Base-by-base conservation (phyloP, 2,329 filamentous ascomycete species). In the Venturia nashicola region DNA sequence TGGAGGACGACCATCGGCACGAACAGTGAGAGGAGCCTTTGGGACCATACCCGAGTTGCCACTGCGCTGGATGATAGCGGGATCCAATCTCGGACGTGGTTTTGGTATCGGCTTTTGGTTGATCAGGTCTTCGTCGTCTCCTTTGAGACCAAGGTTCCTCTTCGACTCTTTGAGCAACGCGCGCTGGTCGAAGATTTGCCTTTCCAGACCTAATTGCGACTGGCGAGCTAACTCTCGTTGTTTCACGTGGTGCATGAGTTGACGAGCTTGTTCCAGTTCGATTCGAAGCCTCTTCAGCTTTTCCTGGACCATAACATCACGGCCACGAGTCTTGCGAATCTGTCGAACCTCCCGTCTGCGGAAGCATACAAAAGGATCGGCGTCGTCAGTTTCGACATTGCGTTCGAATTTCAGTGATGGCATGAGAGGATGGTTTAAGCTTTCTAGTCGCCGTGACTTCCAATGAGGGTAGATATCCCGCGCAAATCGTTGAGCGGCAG, bases 301-400 rank as follows among this genome's bases (percentile, higher is more conserved):
- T 73, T 99, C 94, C 63, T 89, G 90, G 70, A 93, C 91, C 76
- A 96, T 93, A 43, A 90, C 90, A 78, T 99, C 94, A 71, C 94
- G 86, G 69, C 90, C 91, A 72, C 94, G 85, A 44, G 94, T 99
- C 78, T 97, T 99, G 70, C 94, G 89, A 61, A 91, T 93, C 74
- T 96, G 91, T 65, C 94, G 88, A 59, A 96, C 90, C 76, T 99
- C 94, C 67, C 94, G 89, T 69, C 94, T 86, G 73, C 94, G 86
- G 83, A 99, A 99, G 77, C 94, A 99, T 71, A 99, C 92, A 77
- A 96, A 99, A 60, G 94, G 94, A 76, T 99, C 94, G 70, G 90
- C 86, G 73, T 99, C 94, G 75, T 99, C 94, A 66, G 88, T 95
- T 68, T 97, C 93, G 72, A 91, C 89, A 67, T 94, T 91, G 59